Base-by-base conservation (phyloP, 164 flowering plant species). In the Buxus sempervirens region DNA sequence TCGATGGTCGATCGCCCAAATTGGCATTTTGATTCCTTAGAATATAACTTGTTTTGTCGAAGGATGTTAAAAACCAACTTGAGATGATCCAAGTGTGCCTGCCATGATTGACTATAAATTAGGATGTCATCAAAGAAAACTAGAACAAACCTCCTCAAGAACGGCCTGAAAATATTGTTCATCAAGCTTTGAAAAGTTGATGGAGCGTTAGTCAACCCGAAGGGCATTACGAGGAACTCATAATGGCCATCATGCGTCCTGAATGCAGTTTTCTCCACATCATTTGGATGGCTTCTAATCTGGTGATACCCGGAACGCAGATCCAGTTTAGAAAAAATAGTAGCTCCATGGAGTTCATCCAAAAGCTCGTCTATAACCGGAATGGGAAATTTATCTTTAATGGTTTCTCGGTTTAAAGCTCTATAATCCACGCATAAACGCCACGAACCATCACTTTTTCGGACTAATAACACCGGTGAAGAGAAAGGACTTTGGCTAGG, bases 191-290 rank as follows among this genome's bases (percentile, higher is more conserved):
- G 62, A 28, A 59, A 59, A 0, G 42, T 59, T 9, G 59, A 1
- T 21, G 26, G 59, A 13, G 59, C 26, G 15, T 56, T 56, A 25
- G 59, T 56, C 15, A 56, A 25, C 18, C 26, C 59, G 26, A 26
- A 65, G 14, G 59, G 70, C 66, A 72, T 66, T 0, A 73, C 64
- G 13, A 68, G 20, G 55, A 68, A 73, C 18, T 64, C 61, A 28
- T 63, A 73, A 23, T 73, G 76, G 38, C 59, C 59, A 5, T 23
- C 26, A 14, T 56, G 65, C 0, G 65, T 73, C 16, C 55, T 20
- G 24, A 73, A 68, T 0, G 69, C 54, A 20, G 70, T 74, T 14
- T 69, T 74, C 10, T 23, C 42, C 4, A 74, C 49, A 48, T 69
- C 63, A 0, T 9, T 6, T 0, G 45, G 26, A 1, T 32, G 2